Evolutionary conservation across 352 stramenopile genomes (phyloP).

Genomic region (Phytopythium chamaehyphon): DNA sequence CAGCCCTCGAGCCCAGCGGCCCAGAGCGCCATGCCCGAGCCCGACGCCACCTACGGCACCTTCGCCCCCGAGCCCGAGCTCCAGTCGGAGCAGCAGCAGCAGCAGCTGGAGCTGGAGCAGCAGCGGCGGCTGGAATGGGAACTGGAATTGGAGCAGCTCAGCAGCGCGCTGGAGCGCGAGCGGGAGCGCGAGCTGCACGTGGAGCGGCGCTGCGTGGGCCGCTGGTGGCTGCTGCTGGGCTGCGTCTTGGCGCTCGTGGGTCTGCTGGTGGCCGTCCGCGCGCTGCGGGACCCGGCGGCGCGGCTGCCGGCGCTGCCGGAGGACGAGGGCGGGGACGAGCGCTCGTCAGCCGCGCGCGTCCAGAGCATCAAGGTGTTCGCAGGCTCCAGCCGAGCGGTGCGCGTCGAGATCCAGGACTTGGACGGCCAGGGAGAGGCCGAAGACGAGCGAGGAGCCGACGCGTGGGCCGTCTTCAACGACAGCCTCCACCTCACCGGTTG

Average conservation of each 20-base stretch:
- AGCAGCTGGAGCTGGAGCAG: background rate
- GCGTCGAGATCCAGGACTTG: constrained; percentile 5
- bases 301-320: background rate
- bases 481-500: constrained; percentile 38
- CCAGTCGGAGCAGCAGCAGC: background rate
- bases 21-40: no score
- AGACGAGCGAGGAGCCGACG: constrained; percentile 8
- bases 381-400: background rate
- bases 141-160: no score
- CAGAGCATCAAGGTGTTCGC: constrained; percentile 9
- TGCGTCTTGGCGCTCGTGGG: constrained; percentile 7
- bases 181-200: background rate
- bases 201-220: background rate
- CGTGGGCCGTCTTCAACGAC: constrained; percentile 51
- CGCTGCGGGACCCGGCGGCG: background rate
- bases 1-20: no score
- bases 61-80: background rate
- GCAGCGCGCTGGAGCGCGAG: background rate
- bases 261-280: constrained; percentile 6
- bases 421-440: background rate
- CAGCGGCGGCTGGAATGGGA: background rate
- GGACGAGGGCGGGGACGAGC: background rate
- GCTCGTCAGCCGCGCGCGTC: background rate
- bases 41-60: constrained; percentile 12
- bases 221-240: background rate